phyloP scores from a whole-genome alignment of 495 filamentous ascomycete species.

The Chaetomium fimeti region DNA sequence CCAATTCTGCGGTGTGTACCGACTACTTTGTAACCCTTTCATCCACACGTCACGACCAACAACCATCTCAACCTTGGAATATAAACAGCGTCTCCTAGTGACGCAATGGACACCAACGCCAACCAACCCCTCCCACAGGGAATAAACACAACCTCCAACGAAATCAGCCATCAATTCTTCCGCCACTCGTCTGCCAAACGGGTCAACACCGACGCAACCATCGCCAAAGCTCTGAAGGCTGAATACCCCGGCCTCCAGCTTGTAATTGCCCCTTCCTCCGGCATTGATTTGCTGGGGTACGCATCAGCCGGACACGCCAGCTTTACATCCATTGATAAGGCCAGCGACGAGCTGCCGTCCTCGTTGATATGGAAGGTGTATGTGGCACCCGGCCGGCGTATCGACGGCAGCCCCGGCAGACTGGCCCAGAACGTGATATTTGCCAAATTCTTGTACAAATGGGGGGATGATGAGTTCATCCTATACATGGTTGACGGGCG shows the following conservation, averaged over 20 bases:
- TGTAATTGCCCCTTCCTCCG: conserved; percentile 38
- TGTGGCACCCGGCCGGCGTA: conserved; percentile 50
- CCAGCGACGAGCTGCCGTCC: conserved; percentile 33
- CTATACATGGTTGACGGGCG: conserved; percentile 53
- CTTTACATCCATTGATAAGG: conserved; percentile 38
- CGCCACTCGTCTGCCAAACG: conserved; percentile 49
- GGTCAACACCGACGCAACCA: conserved; percentile 52
- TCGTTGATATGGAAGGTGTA: conserved; percentile 47
- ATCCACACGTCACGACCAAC: neutral
- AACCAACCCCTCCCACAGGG: neutral
- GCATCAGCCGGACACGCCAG: conserved; percentile 50
- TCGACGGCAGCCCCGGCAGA: conserved; percentile 47
- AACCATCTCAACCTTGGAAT: no score
- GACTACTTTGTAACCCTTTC: neutral
- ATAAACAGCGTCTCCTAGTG: neutral
- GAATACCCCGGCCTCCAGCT: conserved; percentile 55
- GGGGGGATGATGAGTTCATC: conserved; percentile 50
- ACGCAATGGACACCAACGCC: neutral
- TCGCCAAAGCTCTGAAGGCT: conserved; percentile 47
- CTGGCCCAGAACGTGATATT: conserved; percentile 48
- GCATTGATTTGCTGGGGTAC: conserved; percentile 50
- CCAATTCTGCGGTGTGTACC: neutral
- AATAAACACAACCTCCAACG: neutral
- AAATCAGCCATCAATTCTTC: conserved; percentile 33
- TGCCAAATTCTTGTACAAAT: conserved; percentile 55